Base-by-base conservation (phyloP, 352 stramenopile species). In the Phytophthora sojae region DNA sequence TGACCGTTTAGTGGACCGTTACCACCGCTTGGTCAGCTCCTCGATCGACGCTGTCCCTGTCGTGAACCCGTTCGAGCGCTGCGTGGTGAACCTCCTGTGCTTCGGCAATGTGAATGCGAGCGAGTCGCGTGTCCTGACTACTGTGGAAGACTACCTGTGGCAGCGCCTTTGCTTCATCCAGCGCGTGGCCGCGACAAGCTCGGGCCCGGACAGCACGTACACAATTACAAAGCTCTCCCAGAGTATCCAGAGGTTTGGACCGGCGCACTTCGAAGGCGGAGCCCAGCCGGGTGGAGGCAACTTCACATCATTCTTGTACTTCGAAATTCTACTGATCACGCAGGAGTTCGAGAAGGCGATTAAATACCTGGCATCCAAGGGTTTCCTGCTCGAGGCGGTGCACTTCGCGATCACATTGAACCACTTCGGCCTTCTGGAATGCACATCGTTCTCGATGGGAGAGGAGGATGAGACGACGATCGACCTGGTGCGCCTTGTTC, bases 71-170 rank as follows among this genome's bases (percentile, higher is more conserved):
- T 95, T 89, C 64, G 88, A 95, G 60, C 82, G 84, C 53, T 94
- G 84, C 6, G 89, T 95, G n/a, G 54, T 96, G 17, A 96, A 96
- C 61, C 29, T 96, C 52, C 55, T 96, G 23, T 90, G 84, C 62
- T 88, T 92, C 60, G 82, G 85, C 53, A 93, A 96, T 63, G 69
- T 90, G 21, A 93, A 95, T 58, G 80, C 83, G 19, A 93, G 87
- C 39, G 86, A 96, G 60, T 69, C 77, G 3, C 86, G 86, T 45
- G 90, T 96, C 49, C 66, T 93, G 39, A 88, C 85, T 26, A 96
- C 88, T 23, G 86, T 96, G 50, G 89, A 96, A 73, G 89, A 96
- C 62, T 96, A 95, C 57, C 44, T 96, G 54, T 96, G 89, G 89
- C 89, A 96, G 62, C 85, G 88, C 0, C 76, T 94, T 25, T 94